These are phyloP conservation scores for Hansfordia pulvinata DNA, from an alignment of 2,329 filamentous ascomycete genomes.

Conservation along the genomic window DNA sequence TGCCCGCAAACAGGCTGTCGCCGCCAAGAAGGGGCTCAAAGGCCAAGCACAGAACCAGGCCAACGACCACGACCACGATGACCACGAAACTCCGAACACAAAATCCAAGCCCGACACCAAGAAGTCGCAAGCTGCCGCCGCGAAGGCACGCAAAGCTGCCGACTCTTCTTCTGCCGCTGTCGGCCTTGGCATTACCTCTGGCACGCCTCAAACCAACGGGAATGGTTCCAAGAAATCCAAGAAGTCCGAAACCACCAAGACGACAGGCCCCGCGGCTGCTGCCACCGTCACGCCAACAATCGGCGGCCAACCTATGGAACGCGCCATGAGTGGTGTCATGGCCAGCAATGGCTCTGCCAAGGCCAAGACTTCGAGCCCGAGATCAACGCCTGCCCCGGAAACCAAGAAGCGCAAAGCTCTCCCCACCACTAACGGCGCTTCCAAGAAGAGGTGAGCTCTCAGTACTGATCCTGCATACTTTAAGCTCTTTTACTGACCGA, in stretches of 20 bases:
- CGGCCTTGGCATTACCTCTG: slow-evolving; percentile 57
- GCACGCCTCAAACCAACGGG: too few species aligned
- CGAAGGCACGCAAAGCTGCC: slow-evolving; percentile 50
- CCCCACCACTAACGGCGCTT: slow-evolving; percentile 50
- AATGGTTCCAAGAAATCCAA: too few species aligned
- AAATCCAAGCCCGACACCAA: slow-evolving; percentile 41
- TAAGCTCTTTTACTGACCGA: slow-evolving; percentile 6
- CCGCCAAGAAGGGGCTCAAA: slow-evolving; percentile 61
- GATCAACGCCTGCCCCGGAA: slow-evolving; percentile 55
- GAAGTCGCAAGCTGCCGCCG: slow-evolving; percentile 40
- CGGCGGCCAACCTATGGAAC: slow-evolving; percentile 44
- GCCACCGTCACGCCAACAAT: slow-evolving; percentile 36
- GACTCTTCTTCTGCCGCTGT: slow-evolving; percentile 33
- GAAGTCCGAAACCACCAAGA: too few species aligned
- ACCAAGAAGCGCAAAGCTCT: slow-evolving; percentile 61
- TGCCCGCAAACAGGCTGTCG: slow-evolving; percentile 67
- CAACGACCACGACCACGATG: slow-evolving; percentile 70
- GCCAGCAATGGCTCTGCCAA: slow-evolving; percentile 37
- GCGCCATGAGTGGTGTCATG: slow-evolving; percentile 49
- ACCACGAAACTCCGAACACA: slow-evolving; percentile 34
- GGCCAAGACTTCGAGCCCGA: slow-evolving; percentile 48
- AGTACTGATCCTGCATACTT: slow-evolving; percentile 1
- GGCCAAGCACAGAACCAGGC: slow-evolving; percentile 33
- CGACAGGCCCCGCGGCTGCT: slow-evolving; percentile 32
- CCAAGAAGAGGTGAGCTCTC: slow-evolving; percentile 69